These are phyloP conservation scores for Pythium myriotylum DNA, from an alignment of 352 stramenopile genomes.

Conservation along the genomic window DNA sequence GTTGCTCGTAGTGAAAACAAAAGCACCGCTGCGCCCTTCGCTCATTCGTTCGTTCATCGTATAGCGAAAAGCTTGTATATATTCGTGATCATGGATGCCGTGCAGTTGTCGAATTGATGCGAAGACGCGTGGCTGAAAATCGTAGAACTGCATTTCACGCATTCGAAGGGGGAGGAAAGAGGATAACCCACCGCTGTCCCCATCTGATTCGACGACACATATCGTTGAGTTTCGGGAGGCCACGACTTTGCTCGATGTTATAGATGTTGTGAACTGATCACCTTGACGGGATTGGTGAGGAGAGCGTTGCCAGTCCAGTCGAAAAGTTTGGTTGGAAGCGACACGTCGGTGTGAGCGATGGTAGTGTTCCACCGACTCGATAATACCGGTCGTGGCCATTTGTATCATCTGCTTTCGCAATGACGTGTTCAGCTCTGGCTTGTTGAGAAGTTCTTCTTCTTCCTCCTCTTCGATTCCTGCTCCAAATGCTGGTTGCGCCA, in stretches of 20 bases:
- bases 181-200: constrained; percentile 43
- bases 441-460: constrained; percentile 47
- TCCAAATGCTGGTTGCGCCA: constrained; percentile 1
- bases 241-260: constrained; percentile 34
- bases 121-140: constrained; percentile 85
- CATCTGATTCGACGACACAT: constrained; percentile 61
- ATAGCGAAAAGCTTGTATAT: constrained; percentile 73
- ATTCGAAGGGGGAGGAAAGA: constrained; percentile 70
- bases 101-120: constrained; percentile 68
- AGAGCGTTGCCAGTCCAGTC: constrained; percentile 77
- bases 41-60: constrained; percentile 91
- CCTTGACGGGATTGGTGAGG: constrained; percentile 48
- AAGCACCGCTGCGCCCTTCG: constrained; percentile 86
- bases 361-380: constrained; percentile 84
- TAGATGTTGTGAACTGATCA: constrained; percentile 46
- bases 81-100: constrained; percentile 75
- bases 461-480: constrained; percentile 7
- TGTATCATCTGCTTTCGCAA: constrained; percentile 88
- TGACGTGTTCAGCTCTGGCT: constrained; percentile 86
- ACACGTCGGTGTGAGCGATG: constrained; percentile 69
- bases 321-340: constrained; percentile 80
- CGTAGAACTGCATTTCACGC: constrained; percentile 89
- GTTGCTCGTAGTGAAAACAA: constrained; percentile 91
- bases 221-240: constrained; percentile 59
- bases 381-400: constrained; percentile 88